Percentiles rank a stretch among this genome's conserved stretches.
phyloP scores from a whole-genome alignment of 2,329 filamentous ascomycete species.

The Domatiomyces globalis region DNA sequence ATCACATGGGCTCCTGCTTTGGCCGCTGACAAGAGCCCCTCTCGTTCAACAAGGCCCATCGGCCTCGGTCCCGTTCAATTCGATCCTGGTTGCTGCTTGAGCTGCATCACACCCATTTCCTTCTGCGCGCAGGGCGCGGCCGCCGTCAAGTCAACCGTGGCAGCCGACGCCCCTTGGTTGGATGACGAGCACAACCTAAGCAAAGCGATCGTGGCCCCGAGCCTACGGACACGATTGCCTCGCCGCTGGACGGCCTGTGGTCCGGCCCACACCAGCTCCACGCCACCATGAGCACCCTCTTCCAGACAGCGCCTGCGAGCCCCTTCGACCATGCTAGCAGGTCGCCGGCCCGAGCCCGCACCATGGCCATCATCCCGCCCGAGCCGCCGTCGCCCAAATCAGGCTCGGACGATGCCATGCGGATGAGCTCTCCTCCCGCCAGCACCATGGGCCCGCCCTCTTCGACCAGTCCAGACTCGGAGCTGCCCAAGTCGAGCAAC shows the following conservation, averaged over 20 bases:
- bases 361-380: constrained; percentile 15
- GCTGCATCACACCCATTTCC: not conserved
- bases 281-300: constrained; percentile 17
- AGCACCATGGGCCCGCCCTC: constrained; percentile 36
- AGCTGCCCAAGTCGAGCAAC: constrained; percentile 27
- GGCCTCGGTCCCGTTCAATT: too few species aligned
- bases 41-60: too few species aligned
- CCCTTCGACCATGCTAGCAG: constrained; percentile 14
- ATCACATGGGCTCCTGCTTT: too few species aligned
- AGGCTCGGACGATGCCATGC: constrained; percentile 39
- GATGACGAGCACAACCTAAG: not conserved
- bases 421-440: constrained; percentile 35
- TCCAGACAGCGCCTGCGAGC: constrained; percentile 14
- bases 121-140: too few species aligned
- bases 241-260: not conserved
- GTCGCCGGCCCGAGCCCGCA: constrained; percentile 9
- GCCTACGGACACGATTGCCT: not conserved
- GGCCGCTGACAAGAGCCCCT: too few species aligned
- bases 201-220: not conserved
- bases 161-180: not conserved
- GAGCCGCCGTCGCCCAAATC: constrained; percentile 14
- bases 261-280: not conserved
- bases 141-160: not conserved
- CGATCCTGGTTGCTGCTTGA: not conserved
- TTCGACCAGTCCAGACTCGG: constrained; percentile 34